Conservation (phyloP, 2,329 filamentous ascomycete species). For the Hysterium pulicare region DNA sequence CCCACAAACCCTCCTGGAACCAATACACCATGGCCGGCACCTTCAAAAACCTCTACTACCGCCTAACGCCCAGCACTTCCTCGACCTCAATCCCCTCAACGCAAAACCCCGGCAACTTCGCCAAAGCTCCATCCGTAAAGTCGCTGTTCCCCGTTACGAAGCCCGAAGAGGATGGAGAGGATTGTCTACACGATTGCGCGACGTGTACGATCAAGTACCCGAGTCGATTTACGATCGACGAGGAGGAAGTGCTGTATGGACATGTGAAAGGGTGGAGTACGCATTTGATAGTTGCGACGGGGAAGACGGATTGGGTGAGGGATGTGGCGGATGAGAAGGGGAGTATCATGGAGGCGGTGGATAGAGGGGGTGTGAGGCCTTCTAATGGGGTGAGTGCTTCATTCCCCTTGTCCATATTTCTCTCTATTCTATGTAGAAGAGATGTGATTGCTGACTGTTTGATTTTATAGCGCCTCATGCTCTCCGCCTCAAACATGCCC, state of each 20-base stretch:
- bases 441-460: no score
- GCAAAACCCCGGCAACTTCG: slow-evolving; percentile 42
- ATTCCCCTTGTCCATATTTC: background rate
- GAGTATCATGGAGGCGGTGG: slow-evolving; percentile 54
- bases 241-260: slow-evolving; percentile 77
- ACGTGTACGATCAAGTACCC: slow-evolving; percentile 78
- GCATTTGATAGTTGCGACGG: slow-evolving; percentile 89
- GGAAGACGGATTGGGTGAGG: slow-evolving; percentile 90
- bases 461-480: slow-evolving; percentile 82
- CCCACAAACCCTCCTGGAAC: slow-evolving; percentile 13
- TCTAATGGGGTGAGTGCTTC: slow-evolving; percentile 64
- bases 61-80: slow-evolving; percentile 28
- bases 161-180: slow-evolving; percentile 77
- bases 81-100: slow-evolving; percentile 27
- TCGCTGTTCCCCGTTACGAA: slow-evolving; percentile 72
- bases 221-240: slow-evolving; percentile 68
- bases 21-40: slow-evolving; percentile 37
- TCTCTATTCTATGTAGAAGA: background rate
- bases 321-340: slow-evolving; percentile 79
- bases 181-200: slow-evolving; percentile 83
- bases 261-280: slow-evolving; percentile 83
- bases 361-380: slow-evolving; percentile 54
- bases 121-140: slow-evolving; percentile 44
- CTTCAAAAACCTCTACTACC: slow-evolving; percentile 36
- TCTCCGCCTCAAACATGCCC: slow-evolving; percentile 89